phyloP scores from a whole-genome alignment of 75 land plant species.

The Adiantum capillusveneris region DNA sequence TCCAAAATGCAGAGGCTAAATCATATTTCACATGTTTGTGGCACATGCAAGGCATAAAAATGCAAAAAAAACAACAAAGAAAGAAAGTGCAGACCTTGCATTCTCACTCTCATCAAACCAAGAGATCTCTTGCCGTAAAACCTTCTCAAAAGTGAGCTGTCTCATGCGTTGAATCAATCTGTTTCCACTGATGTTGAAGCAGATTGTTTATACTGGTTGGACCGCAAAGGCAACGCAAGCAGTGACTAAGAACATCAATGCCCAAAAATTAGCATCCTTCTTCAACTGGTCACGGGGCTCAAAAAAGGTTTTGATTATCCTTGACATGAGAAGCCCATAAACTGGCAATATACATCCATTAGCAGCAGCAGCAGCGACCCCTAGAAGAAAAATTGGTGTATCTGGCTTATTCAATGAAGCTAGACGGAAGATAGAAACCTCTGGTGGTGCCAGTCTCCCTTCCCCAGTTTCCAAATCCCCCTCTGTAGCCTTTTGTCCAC shows the following conservation, averaged over 20 bases:
- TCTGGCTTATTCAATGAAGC: constrained; percentile 77
- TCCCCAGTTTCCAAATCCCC: constrained; percentile 5
- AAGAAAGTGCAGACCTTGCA: constrained; percentile 31
- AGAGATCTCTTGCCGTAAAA: constrained; percentile 57
- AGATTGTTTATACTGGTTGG: constrained; percentile 11
- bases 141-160: constrained; percentile 59
- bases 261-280: constrained; percentile 45
- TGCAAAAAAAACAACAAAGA: not conserved
- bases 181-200: constrained; percentile 39
- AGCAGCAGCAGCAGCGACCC: constrained; percentile 35
- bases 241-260: constrained; percentile 34
- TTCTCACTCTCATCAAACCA: constrained; percentile 76
- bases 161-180: constrained; percentile 34
- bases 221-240: constrained; percentile 17
- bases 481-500: not conserved
- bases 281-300: constrained; percentile 24
- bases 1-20: not conserved
- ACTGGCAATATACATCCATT: constrained; percentile 35
- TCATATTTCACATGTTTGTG: not conserved
- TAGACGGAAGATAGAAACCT: constrained; percentile 55
- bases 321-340: constrained; percentile 39
- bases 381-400: constrained; percentile 42
- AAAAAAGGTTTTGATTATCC: constrained; percentile 26
- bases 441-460: constrained; percentile 1
- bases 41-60: not conserved